These are phyloP conservation scores for Uronychia setigera DNA, from an alignment of 73 alveolate genomes.

Conservation along the genomic window DNA sequence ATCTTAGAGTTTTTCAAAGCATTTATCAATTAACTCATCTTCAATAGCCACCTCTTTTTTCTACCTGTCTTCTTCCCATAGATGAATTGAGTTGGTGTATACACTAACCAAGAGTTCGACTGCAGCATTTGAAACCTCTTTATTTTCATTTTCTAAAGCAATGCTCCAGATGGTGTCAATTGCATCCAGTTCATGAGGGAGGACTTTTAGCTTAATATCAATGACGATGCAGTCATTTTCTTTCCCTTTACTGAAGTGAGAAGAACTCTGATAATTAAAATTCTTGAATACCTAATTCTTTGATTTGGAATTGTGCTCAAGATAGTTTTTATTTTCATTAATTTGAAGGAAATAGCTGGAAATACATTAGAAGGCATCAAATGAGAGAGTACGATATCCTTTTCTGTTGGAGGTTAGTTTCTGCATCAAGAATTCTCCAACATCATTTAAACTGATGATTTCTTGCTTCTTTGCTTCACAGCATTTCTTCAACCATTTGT, in stretches of 20 bases:
- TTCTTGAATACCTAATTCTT: not conserved
- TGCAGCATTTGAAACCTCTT: slow-evolving; percentile 52
- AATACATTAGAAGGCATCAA: slow-evolving; percentile 80
- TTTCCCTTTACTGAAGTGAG: not conserved
- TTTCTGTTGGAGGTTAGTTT: slow-evolving; percentile 48
- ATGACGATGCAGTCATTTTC: not conserved
- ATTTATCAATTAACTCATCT: slow-evolving; percentile 45
- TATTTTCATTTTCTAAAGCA: slow-evolving; percentile 43
- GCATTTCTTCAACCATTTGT: slow-evolving; percentile 54
- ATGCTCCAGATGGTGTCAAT: slow-evolving; percentile 66
- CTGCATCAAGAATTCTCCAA: slow-evolving; percentile 67
- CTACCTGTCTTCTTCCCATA: not conserved
- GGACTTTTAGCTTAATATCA: not conserved
- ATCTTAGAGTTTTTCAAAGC: slow-evolving; percentile 14
- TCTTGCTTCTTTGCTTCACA: slow-evolving; percentile 19
- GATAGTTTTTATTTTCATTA: slow-evolving; percentile 38
- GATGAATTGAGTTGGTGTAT: slow-evolving; percentile 5
- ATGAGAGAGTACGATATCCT: slow-evolving; percentile 46
- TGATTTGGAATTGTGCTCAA: not conserved
- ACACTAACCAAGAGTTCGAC: slow-evolving; percentile 57
- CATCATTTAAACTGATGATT: slow-evolving; percentile 46
- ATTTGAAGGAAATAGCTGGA: slow-evolving; percentile 69
- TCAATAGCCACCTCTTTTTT: slow-evolving; percentile 17
- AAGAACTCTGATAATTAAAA: not conserved
- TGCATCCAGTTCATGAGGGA: slow-evolving; percentile 61